Evolutionary conservation across 2,329 filamentous ascomycete genomes (phyloP), one percentile per base, ranked within the genome.

Genomic region (Aspergillus phoenicis): DNA sequence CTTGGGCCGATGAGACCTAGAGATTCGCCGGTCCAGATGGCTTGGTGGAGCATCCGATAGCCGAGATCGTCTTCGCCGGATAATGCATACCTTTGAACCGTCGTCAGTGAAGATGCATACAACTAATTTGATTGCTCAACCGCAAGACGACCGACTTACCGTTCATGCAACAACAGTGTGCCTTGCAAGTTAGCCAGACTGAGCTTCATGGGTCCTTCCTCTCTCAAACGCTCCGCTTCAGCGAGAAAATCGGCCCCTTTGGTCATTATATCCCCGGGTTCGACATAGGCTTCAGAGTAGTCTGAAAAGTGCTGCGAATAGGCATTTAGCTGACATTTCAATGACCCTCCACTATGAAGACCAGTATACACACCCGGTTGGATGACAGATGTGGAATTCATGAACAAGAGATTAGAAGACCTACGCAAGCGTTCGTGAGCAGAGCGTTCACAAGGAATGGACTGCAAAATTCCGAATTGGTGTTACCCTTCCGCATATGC

Each of bases 361-460:
- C 26, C 47, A 33, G 26, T 13, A 28, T 51, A 51, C 47, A 51
- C 47, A 51, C 47, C 47, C 47, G 47, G 47, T 51, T 30, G 10
- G 28, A 56, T 1, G 4, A 49, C 61, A n/a, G 6, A 52, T 55
- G 33, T 13, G 54, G 13, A 4, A 15, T n/a, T 45, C 41, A 30
- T 6, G n/a, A 11, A 48, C n/a, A 56, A 22, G 26, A 43, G 30
- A 43, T n/a, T 13, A 15, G 10, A 15, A 22, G 10, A 71, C 75
- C 56, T 64, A 78, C 76, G 66, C 76, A 78, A 59, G 76, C 76
- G 68, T 75, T 75, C 26, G 93, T 89, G 52, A 97, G 82, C 83
- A 97, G 92, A 4, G 92, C 90, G 77, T 97, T 96, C 62, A 97
- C 92, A n/a, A 97, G 80, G 61, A 97, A 80, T 1, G 91, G 87